Evolutionary conservation across 139 green algal genomes (phyloP).

Genomic region (Chlorella vulgaris): DNA sequence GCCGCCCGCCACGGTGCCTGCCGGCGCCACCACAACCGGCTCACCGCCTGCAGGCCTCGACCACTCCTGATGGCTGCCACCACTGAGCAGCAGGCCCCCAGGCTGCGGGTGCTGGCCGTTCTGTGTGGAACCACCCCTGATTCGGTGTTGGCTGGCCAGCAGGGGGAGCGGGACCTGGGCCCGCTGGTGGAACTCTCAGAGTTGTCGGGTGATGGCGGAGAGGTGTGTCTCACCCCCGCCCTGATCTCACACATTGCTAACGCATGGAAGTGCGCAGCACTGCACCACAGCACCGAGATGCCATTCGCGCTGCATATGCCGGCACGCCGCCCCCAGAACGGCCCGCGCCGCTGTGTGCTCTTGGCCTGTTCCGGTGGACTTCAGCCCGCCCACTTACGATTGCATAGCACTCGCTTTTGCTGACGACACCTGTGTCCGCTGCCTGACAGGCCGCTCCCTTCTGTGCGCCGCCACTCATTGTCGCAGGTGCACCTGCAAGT

Average conservation of each 20-base stretch:
- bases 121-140: slow-evolving; percentile 10
- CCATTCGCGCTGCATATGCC: too few relatives aligned
- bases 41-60: neutral
- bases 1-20: too few relatives aligned
- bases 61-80: neutral
- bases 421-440: neutral
- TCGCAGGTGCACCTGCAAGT: slow-evolving; percentile 1
- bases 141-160: neutral
- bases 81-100: neutral
- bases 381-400: too few relatives aligned
- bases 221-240: slow-evolving; percentile 51
- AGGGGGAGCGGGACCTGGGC: slow-evolving; percentile 1
- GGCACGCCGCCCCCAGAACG: too few relatives aligned
- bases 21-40: neutral
- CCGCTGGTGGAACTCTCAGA: slow-evolving; percentile 33
- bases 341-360: too few relatives aligned
- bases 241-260: too few relatives aligned
- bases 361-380: too few relatives aligned
- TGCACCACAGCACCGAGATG: too few relatives aligned
- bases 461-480: neutral
- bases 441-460: neutral
- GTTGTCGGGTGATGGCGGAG: neutral
- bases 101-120: neutral
- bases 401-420: neutral
- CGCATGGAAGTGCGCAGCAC: too few relatives aligned